A percentile compares a stretch with the other conserved stretches of the same genome.
Conservation (phyloP, 2,329 filamentous ascomycete genomes). For the Fusarium sp. region DNA sequence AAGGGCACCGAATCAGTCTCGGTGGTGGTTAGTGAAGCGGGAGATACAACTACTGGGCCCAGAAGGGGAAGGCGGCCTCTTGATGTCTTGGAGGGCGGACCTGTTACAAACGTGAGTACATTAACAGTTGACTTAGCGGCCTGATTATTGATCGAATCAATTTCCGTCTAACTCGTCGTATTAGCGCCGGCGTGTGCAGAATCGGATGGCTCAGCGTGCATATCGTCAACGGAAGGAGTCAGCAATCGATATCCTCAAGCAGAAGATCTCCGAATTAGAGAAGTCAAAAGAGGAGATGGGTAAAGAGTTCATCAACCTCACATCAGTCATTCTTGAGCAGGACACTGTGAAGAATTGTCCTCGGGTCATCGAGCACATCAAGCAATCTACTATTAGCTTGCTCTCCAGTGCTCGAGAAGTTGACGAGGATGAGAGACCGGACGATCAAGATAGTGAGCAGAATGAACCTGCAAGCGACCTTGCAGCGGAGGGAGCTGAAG, state of each 20-base stretch:
- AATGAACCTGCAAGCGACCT: accelerated
- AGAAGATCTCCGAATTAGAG: not conserved
- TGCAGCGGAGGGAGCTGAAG: accelerated
- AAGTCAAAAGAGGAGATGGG: not conserved
- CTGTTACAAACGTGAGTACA: not conserved
- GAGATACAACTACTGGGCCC: not conserved
- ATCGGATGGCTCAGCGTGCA: constrained; percentile 16
- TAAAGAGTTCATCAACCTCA: constrained; percentile 1
- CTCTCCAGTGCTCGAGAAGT: not conserved
- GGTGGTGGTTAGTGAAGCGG: not conserved
- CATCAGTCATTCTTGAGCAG: not conserved
- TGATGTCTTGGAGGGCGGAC: not conserved
- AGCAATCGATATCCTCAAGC: constrained; percentile 4
- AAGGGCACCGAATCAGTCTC: not conserved
- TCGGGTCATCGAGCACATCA: constrained; percentile 7
- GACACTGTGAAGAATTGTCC: not conserved
- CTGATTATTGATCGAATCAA: not conserved
- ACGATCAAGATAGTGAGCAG: not conserved
- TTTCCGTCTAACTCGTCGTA: not conserved
- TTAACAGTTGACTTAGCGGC: not conserved
- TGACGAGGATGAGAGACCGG: not conserved
- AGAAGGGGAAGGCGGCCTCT: constrained; percentile 3
- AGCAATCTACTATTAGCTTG: not conserved
- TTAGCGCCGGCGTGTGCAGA: constrained; percentile 10
- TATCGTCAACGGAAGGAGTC: constrained; percentile 18